Evolutionary conservation across 768 basidiomycete genomes (phyloP).

Genomic region (Trametes punicea): DNA sequence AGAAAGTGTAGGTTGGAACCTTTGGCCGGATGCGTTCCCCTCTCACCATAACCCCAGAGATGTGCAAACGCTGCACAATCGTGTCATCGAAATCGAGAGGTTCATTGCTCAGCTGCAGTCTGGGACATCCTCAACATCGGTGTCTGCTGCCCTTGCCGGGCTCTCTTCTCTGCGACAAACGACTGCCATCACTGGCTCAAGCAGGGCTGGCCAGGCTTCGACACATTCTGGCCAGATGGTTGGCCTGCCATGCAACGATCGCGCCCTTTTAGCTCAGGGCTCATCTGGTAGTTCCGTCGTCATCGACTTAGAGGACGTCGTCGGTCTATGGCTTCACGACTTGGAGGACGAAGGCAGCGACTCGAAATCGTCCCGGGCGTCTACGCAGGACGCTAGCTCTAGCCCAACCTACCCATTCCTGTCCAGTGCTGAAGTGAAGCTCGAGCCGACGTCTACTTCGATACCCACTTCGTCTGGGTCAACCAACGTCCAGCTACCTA

Average conservation of each 20-base stretch:
- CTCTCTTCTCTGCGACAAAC: conserved; percentile 17
- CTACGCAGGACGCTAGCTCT: conserved; percentile 16
- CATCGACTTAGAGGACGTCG: conserved; percentile 54
- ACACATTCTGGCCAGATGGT: conserved; percentile 12
- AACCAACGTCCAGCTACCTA: background rate
- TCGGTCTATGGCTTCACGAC: conserved; percentile 58
- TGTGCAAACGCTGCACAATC: conserved; percentile 79
- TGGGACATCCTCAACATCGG: conserved; percentile 19
- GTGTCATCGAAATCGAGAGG: conserved; percentile 67
- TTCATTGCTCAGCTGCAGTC: conserved; percentile 48
- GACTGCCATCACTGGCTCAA: conserved; percentile 8
- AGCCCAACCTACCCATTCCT: conserved; percentile 12
- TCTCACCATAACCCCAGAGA: conserved; percentile 42
- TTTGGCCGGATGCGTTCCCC: background rate
- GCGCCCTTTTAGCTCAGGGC: conserved; percentile 38
- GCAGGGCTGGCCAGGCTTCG: conserved; percentile 3
- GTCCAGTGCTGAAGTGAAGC: conserved; percentile 29
- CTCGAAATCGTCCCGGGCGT: conserved; percentile 17
- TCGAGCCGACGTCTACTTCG: conserved; percentile 32
- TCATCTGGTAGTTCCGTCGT: conserved; percentile 46
- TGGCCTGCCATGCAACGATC: conserved; percentile 33
- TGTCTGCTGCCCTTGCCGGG: conserved; percentile 20
- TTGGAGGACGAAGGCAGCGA: conserved; percentile 38
- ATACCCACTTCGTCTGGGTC: conserved; percentile 23
- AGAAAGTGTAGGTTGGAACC: conserved; percentile 65